phyloP scores from a whole-genome alignment of 345 rosid genomes.

The Eucalyptus polyanthemos region DNA sequence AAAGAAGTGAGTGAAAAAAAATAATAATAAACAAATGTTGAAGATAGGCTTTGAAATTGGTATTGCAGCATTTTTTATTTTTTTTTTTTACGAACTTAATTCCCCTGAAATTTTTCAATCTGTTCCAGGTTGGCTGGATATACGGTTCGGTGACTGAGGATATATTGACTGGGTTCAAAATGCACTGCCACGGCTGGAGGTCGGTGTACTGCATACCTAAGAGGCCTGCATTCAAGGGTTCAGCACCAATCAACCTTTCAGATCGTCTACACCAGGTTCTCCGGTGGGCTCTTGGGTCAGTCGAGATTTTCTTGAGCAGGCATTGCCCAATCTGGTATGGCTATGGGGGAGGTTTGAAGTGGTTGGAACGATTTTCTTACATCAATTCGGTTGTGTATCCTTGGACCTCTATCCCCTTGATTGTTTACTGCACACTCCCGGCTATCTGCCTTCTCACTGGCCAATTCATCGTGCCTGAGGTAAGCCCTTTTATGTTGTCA shows the following conservation, averaged over 20 bases:
- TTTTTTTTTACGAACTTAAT: neutral
- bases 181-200: constrained; percentile 99
- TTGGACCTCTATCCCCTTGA: constrained; percentile 79
- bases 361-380: constrained; percentile 90
- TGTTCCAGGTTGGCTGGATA: constrained; percentile 83
- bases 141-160: constrained; percentile 96
- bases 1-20: constrained; percentile 58
- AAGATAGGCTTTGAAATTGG: neutral
- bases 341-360: constrained; percentile 91
- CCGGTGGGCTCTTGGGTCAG: constrained; percentile 98
- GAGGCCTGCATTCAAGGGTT: constrained; percentile 87
- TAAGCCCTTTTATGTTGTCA: constrained; percentile 1
- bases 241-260: constrained; percentile 88
- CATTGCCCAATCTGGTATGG: constrained; percentile 99
- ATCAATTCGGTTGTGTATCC: constrained; percentile 93
- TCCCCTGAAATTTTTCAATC: neutral
- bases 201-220: constrained; percentile 95
- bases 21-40: neutral
- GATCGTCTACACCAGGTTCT: constrained; percentile 97
- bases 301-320: constrained; percentile 90
- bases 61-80: neutral
- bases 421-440: constrained; percentile 85
- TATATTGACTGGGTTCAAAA: constrained; percentile 90
- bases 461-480: constrained; percentile 91
- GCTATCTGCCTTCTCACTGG: constrained; percentile 87